A percentile compares a stretch with the other conserved stretches of the same genome.
Evolutionary conservation across 345 rosid genomes (phyloP).

Genomic region (Mangifera indica): DNA sequence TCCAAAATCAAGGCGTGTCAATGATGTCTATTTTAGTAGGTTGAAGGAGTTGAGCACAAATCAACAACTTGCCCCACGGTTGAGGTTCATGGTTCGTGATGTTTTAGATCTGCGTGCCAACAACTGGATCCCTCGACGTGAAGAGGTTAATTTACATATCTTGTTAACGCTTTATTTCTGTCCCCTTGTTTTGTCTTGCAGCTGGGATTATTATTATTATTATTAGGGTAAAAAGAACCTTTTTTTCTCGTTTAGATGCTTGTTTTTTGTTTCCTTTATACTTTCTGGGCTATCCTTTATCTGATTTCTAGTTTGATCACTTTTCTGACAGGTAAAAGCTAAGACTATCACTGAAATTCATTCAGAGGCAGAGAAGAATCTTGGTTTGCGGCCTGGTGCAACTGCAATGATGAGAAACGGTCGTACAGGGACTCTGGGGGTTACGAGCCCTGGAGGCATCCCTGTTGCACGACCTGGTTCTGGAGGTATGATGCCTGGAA

Average conservation of each 20-base stretch:
- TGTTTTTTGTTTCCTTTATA: not conserved
- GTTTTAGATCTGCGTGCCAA: constrained; percentile 60
- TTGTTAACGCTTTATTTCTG: not conserved
- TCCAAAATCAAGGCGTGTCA: constrained; percentile 48
- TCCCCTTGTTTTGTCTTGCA: not conserved
- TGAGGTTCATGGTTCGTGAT: constrained; percentile 76
- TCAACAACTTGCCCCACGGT: constrained; percentile 55
- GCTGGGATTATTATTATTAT: too few species aligned
- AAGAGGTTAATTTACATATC: constrained; percentile 43
- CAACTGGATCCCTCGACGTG: constrained; percentile 71
- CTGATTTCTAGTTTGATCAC: constrained; percentile 1
- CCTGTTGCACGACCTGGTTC: constrained; percentile 51
- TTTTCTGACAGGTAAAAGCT: constrained; percentile 64
- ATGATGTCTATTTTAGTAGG: constrained; percentile 56
- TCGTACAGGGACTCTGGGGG: constrained; percentile 37
- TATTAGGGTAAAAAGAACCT: too few species aligned
- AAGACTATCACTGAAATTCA: constrained; percentile 88
- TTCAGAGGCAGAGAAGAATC: constrained; percentile 86
- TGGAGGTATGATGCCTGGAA: constrained; percentile 79
- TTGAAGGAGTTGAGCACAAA: constrained; percentile 56
- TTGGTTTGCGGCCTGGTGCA: constrained; percentile 88
- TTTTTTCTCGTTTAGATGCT: too few species aligned
- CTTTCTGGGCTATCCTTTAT: not conserved
- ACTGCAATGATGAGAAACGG: constrained; percentile 65
- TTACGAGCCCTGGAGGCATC: constrained; percentile 37